phyloP scores from a whole-genome alignment of 139 green algal genomes.

The Mesotaenium endlicherianum region DNA sequence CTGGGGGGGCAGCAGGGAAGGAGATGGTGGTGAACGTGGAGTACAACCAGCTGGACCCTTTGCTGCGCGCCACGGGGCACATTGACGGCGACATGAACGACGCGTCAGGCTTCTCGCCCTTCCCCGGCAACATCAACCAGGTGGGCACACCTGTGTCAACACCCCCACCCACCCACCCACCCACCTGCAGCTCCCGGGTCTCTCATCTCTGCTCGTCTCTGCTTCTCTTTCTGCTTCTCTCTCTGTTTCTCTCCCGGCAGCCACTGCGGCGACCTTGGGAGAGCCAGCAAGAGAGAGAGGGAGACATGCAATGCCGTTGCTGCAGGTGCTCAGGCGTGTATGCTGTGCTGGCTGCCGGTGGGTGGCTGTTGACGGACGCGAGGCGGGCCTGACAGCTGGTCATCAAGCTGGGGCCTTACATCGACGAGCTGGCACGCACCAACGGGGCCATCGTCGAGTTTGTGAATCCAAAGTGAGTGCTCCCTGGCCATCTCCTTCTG shows the following conservation, averaged over 20 bases:
- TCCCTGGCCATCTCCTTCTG: neutral
- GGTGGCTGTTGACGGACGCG: too few species aligned
- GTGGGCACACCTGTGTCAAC: too few species aligned
- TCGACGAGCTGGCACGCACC: slow-evolving; percentile 53
- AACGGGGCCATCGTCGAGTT: slow-evolving; percentile 91
- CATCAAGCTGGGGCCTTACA: slow-evolving; percentile 78
- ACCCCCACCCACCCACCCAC: too few species aligned
- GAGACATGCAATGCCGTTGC: too few species aligned
- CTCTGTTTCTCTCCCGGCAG: too few species aligned
- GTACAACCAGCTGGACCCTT: slow-evolving; percentile 98
- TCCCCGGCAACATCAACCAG: slow-evolving; percentile 74
- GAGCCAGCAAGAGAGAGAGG: too few species aligned
- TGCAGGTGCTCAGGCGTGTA: too few species aligned
- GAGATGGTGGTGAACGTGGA: slow-evolving; percentile 95
- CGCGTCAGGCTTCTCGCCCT: slow-evolving; percentile 84
- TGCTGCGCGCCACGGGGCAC: slow-evolving; percentile 75
- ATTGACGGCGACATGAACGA: slow-evolving; percentile 85
- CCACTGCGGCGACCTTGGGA: too few species aligned
- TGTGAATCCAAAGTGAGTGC: slow-evolving; percentile 91
- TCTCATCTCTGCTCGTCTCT: neutral
- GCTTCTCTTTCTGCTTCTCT: too few species aligned
- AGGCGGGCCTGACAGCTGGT: slow-evolving; percentile 77
- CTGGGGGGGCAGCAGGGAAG: neutral
- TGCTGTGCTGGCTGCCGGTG: too few species aligned
- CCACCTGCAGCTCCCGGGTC: neutral